Evolutionary conservation across 2,329 filamentous ascomycete species (phyloP).

Genomic region (Alternaria rosae): DNA sequence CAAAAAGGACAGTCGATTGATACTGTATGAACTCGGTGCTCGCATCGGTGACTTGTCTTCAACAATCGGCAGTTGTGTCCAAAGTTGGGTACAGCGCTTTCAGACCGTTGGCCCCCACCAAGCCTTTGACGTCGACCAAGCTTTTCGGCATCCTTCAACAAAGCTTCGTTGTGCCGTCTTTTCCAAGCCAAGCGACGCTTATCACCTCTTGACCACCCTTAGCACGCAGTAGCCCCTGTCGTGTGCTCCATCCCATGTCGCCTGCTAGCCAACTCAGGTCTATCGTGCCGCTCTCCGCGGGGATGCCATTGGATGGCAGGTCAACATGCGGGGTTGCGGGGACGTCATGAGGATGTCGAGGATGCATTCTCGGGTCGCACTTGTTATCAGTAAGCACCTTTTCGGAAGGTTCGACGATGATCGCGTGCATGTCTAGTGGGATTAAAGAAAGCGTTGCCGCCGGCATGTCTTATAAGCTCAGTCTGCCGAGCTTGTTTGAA

Average conservation of each 20-base stretch:
- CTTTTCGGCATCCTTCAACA: conserved; percentile 21
- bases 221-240: conserved; percentile 4
- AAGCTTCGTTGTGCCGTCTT: conserved; percentile 21
- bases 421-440: not conserved
- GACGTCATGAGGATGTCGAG: conserved; percentile 18
- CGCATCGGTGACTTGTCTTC: not conserved
- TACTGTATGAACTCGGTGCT: not conserved
- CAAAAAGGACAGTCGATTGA: not conserved
- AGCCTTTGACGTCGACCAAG: conserved; percentile 4
- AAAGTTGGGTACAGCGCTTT: not conserved
- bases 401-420: not conserved
- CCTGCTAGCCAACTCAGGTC: not conserved
- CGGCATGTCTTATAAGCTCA: not conserved
- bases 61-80: no score
- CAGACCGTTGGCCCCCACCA: not conserved
- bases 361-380: conserved; percentile 8
- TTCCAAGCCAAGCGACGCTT: conserved; percentile 26
- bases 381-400: not conserved
- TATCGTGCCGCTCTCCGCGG: not conserved
- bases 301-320: conserved; percentile 4
- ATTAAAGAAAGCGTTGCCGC: conserved; percentile 5
- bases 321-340: conserved; percentile 16
- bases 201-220: conserved; percentile 20
- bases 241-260: conserved; percentile 1
- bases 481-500: not conserved